Conservation (phyloP, 1,284 basidiomycete genomes). For the Peniophora sp. region DNA sequence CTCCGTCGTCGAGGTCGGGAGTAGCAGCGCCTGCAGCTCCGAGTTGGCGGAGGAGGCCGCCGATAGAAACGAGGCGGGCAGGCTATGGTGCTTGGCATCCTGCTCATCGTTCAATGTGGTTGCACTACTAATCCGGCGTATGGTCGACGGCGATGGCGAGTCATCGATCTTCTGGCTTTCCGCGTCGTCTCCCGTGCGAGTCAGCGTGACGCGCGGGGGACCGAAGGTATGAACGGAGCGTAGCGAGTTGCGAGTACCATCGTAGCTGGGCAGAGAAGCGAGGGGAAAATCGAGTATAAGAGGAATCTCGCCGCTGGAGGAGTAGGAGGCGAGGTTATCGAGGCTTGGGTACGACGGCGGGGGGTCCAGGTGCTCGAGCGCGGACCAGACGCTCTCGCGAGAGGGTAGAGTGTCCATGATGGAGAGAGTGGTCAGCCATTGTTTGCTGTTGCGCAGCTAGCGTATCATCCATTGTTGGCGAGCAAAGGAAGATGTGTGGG, state of each 20-base stretch:
- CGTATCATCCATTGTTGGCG: too few species aligned
- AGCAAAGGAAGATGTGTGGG: too few species aligned
- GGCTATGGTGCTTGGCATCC: too few species aligned
- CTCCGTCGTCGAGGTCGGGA: slow-evolving; percentile 1
- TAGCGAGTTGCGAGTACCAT: slow-evolving; percentile 3
- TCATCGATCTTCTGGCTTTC: too few species aligned
- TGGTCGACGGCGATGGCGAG: too few species aligned
- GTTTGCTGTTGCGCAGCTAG: too few species aligned
- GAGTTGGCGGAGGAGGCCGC: too few species aligned
- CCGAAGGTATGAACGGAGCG: slow-evolving; percentile 21
- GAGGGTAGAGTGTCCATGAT: not conserved
- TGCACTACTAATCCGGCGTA: too few species aligned
- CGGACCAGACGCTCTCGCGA: slow-evolving; percentile 11
- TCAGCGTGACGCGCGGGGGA: not conserved
- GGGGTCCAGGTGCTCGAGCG: slow-evolving; percentile 33
- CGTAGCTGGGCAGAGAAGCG: not conserved
- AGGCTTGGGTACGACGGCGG: slow-evolving; percentile 42
- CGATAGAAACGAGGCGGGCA: too few species aligned
- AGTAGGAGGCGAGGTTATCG: slow-evolving; percentile 27
- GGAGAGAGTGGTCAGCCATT: too few species aligned
- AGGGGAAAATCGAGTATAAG: slow-evolving; percentile 29
- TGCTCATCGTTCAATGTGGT: too few species aligned
- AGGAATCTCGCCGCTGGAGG: slow-evolving; percentile 47
- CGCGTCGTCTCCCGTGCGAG: too few species aligned
- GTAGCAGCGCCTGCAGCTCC: not conserved